Evolutionary conservation across 257 asterid species (phyloP).

Genomic region (Ehretia macrophylla): DNA sequence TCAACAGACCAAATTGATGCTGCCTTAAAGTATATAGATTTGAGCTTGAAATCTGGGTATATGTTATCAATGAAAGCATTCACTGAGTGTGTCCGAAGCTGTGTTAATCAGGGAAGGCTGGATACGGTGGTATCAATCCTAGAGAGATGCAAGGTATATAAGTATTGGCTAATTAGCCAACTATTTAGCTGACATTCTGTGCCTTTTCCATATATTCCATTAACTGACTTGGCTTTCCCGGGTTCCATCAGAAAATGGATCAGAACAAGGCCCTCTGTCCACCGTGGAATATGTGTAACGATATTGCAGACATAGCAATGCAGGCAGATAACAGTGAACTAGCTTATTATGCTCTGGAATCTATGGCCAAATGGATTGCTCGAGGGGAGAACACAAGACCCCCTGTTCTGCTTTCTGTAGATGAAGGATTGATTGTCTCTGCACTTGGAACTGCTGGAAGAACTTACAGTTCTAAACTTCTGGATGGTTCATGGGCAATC

Average conservation of each 20-base stretch:
- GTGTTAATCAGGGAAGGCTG: conserved; percentile 44
- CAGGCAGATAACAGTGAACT: conserved; percentile 65
- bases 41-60: conserved; percentile 58
- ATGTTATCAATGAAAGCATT: conserved; percentile 56
- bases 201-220: conserved; percentile 10
- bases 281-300: conserved; percentile 63
- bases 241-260: conserved; percentile 71
- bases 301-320: conserved; percentile 64
- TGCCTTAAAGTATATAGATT: conserved; percentile 63
- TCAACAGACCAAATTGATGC: conserved; percentile 48
- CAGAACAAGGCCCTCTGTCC: conserved; percentile 76
- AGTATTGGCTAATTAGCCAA: conserved; percentile 13
- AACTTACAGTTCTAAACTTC: conserved; percentile 60
- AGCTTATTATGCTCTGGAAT: conserved; percentile 63
- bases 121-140: conserved; percentile 64
- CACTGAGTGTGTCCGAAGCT: conserved; percentile 44
- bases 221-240: conserved; percentile 15
- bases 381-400: conserved; percentile 62
- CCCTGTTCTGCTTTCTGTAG: conserved; percentile 40
- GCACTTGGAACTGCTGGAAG: conserved; percentile 89
- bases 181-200: conserved; percentile 1
- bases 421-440: conserved; percentile 68
- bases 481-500: conserved; percentile 83
- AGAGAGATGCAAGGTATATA: conserved; percentile 85
- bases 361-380: conserved; percentile 75